phyloP scores from a whole-genome alignment of 805 yeast species.

The Vanderwaltozyma tropicalis region DNA sequence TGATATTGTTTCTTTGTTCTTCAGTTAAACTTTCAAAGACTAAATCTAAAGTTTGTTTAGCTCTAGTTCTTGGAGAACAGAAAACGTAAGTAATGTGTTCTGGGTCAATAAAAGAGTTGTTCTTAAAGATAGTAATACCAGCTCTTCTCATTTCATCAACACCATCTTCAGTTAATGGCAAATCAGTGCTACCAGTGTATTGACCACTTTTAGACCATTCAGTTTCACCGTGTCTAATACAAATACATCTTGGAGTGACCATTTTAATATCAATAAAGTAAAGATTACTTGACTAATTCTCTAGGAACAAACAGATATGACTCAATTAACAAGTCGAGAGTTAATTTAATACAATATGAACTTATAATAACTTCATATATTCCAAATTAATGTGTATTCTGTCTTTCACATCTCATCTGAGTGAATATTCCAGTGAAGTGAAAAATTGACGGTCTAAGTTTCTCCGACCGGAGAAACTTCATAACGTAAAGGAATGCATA shows the following conservation, averaged over 20 bases:
- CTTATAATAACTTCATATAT: no score
- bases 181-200: constrained; percentile 78
- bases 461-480: no score
- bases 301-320: no score
- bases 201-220: constrained; percentile 95
- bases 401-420: no score
- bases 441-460: no score
- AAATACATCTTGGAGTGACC: constrained; percentile 53
- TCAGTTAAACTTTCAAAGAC: constrained; percentile 42
- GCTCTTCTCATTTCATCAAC: constrained; percentile 64
- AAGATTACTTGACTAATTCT: neutral
- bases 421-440: no score
- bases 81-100: constrained; percentile 50
- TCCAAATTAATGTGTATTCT: no score
- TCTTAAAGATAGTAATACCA: constrained; percentile 58
- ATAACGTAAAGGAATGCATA: no score
- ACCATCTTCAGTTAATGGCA: constrained; percentile 70
- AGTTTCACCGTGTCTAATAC: constrained; percentile 82
- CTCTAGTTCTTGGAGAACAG: constrained; percentile 75
- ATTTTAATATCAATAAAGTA: neutral
- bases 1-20: constrained; percentile 33
- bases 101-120: constrained; percentile 53
- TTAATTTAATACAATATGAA: no score
- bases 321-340: no score
- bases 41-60: constrained; percentile 61